Evolutionary conservation across 139 green algal species (phyloP).

Genomic region (Auxenochlorella pyrenoidosa): DNA sequence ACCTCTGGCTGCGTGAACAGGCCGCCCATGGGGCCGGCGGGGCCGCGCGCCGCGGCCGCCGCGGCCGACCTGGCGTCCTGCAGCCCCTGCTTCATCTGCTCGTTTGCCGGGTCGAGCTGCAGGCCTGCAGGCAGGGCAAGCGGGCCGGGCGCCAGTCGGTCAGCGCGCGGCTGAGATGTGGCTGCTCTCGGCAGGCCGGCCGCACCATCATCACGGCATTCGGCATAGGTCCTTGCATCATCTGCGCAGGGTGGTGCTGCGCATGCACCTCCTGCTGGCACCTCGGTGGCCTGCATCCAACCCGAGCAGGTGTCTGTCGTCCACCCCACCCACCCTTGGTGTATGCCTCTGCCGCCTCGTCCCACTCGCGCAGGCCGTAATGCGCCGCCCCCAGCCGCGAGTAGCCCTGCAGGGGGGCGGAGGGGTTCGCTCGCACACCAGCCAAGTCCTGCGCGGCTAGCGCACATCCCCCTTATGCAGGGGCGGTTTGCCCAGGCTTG

Average conservation of each 20-base stretch:
- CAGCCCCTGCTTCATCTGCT: constrained; percentile 69
- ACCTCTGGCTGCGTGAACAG: constrained; percentile 64
- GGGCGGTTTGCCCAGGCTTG: not conserved
- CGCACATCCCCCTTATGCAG: not conserved
- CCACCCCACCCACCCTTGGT: constrained; percentile 59
- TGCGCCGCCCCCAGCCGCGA: constrained; percentile 88
- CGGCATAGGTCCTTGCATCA: no score
- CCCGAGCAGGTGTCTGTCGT: not conserved
- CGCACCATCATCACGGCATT: no score
- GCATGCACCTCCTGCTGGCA: no score
- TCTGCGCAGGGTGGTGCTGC: no score
- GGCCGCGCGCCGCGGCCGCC: not conserved
- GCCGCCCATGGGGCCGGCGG: not conserved
- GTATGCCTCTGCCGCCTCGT: constrained; percentile 85
- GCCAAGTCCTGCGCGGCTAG: no score
- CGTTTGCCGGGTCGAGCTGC: constrained; percentile 81
- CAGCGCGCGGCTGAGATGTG: no score
- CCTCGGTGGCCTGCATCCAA: not conserved
- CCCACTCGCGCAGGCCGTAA: constrained; percentile 73
- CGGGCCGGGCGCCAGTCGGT: not conserved
- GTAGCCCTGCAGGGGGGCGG: constrained; percentile 74
- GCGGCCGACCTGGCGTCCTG: constrained; percentile 61
- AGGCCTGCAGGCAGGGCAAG: constrained; percentile 64
- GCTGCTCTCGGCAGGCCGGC: no score
- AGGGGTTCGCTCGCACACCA: no score